Base-by-base conservation (phyloP, 2,329 filamentous ascomycete species). In the Fonsecaea monophora region DNA sequence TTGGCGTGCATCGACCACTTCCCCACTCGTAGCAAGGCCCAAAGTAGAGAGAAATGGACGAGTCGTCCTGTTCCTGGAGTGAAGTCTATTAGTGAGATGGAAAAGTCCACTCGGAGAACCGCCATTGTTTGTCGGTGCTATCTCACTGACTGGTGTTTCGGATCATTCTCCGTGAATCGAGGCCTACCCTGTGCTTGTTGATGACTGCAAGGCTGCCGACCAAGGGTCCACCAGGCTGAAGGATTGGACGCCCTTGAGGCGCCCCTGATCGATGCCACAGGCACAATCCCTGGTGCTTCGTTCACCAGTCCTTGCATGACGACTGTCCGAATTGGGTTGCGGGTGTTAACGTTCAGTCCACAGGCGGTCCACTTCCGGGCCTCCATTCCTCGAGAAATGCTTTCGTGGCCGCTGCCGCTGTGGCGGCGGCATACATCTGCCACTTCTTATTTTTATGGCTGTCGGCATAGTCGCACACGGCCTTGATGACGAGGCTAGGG, bases 401-500 rank as follows among this genome's bases (percentile, higher is more conserved):
- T 60, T 53, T 53, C 34, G 34, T 40, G 5, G 32, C 15, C 9
- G 70, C 68, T 7, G 70, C 68, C 5, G 68, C 71, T 4, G 55
- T 64, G 18, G 62, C 64, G 8, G 67, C 60, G 50, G 67, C 68
- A 37, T 66, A 68, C 6, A 34, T 35, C 55, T 70, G 67, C 63
- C 67, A 69, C 21, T 48, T 56, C 25, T 69, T 66, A 25, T 69
- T 65, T 48, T 69, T 70, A 54, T 67, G 70, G 42, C 37, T 66
- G 55, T 62, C 59, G 12, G 64, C 64, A 40, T 73, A 71, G 58
- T 73, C 68, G 53, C 68, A 69, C 12, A 66, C 68, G 13, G 54
- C 70, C 50, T 71, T 72, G 58, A 73, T 70, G 32, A 73, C 45
- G 13, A 62, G 40, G 21, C 45, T 67, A 48, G 62, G 67, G 50